A percentile compares a stretch with the other conserved stretches of the same genome.
Conservation (phyloP, 78 protist species). For the Polysphondylium violaceum region DNA sequence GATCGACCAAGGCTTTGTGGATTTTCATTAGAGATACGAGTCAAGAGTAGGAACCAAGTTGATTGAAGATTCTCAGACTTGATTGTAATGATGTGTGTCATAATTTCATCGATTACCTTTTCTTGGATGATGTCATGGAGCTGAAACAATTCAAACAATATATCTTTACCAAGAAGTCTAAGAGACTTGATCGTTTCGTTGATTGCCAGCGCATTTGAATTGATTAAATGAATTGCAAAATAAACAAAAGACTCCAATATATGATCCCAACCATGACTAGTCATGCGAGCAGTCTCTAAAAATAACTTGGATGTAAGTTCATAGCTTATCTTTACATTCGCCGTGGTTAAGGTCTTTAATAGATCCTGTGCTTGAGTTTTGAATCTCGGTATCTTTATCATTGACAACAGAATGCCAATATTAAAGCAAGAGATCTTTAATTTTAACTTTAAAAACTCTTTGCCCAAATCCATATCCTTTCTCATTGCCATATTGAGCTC, state of each 20-base stretch:
- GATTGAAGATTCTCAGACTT: slow-evolving; percentile 18
- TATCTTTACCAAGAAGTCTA: slow-evolving; percentile 33
- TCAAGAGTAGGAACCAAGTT: slow-evolving; percentile 29
- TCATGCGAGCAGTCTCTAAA: not conserved
- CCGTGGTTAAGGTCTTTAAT: not conserved
- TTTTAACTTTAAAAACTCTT: slow-evolving; percentile 35
- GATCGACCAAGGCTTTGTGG: not conserved
- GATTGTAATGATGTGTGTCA: slow-evolving; percentile 21
- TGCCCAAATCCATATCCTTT: slow-evolving; percentile 46
- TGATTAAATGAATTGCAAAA: slow-evolving; percentile 39
- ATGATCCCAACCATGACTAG: slow-evolving; percentile 1
- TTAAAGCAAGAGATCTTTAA: slow-evolving; percentile 10
- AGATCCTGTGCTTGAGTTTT: not conserved
- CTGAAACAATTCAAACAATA: slow-evolving; percentile 6
- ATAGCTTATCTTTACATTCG: too few species aligned
- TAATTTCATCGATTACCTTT: slow-evolving; percentile 47
- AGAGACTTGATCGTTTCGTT: slow-evolving; percentile 25
- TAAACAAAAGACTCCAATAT: slow-evolving; percentile 20
- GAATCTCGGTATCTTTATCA: slow-evolving; percentile 37
- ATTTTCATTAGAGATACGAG: not conserved
- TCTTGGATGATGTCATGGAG: not conserved
- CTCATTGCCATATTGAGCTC: slow-evolving; percentile 1
- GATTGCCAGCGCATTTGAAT: slow-evolving; percentile 17
- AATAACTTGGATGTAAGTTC: not conserved
- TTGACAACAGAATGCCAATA: slow-evolving; percentile 1